These are phyloP conservation scores for Dentipellis fragilis DNA, from an alignment of 768 basidiomycete genomes.

Conservation along the genomic window DNA sequence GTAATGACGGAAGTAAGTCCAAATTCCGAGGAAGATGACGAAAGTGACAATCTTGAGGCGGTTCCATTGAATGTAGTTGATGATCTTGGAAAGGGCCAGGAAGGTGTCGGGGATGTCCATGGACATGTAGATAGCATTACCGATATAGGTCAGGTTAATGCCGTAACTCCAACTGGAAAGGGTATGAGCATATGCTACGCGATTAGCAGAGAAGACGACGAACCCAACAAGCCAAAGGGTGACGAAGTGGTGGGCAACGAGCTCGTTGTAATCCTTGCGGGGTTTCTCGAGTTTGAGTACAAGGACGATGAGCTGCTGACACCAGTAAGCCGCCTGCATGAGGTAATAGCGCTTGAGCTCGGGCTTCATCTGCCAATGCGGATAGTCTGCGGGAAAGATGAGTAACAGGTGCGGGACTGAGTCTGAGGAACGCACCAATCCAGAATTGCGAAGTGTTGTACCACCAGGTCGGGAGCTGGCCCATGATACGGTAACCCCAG, in stretches of 20 bases:
- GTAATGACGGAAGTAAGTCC: conserved; percentile 95
- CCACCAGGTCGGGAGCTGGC: conserved; percentile 75
- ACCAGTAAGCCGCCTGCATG: conserved; percentile 90
- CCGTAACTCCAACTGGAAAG: conserved; percentile 70
- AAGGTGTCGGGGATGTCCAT: conserved; percentile 95
- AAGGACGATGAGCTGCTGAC: conserved; percentile 84
- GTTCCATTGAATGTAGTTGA: conserved; percentile 78
- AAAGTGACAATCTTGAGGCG: conserved; percentile 55
- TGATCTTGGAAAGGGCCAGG: conserved; percentile 78
- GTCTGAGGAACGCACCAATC: conserved; percentile 38
- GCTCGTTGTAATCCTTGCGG: conserved; percentile 80
- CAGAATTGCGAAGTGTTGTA: conserved; percentile 78
- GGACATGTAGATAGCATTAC: conserved; percentile 86
- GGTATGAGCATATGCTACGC: not conserved
- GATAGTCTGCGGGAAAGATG: conserved; percentile 48
- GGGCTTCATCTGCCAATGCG: conserved; percentile 79
- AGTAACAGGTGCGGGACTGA: not conserved
- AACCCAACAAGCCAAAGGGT: conserved; percentile 93
- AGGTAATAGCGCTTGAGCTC: conserved; percentile 89
- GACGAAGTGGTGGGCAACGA: conserved; percentile 85
- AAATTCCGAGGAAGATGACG: conserved; percentile 53
- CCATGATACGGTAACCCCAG: conserved; percentile 80
- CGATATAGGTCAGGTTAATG: conserved; percentile 75
- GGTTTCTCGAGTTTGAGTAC: conserved; percentile 87
- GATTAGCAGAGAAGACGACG: conserved; percentile 11